phyloP scores from a whole-genome alignment of 2,329 filamentous ascomycete genomes.

The Colletotrichum karsti region DNA sequence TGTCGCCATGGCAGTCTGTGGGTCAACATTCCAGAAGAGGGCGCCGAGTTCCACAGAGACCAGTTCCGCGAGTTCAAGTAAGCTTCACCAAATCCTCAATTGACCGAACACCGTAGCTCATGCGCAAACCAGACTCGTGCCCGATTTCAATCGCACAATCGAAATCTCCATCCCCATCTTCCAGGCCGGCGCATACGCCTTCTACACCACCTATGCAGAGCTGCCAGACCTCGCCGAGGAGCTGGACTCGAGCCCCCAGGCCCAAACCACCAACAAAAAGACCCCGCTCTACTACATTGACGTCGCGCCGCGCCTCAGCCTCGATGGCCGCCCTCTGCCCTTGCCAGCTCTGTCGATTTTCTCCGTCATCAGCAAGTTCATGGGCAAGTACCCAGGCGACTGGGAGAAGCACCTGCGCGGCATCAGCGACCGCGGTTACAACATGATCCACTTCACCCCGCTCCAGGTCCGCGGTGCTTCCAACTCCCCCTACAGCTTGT shows the following conservation, averaged over 20 bases:
- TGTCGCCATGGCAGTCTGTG: conserved; percentile 93
- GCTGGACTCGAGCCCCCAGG: conserved; percentile 52
- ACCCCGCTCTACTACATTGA: conserved; percentile 92
- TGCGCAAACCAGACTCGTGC: conserved; percentile 70
- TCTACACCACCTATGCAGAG: conserved; percentile 91
- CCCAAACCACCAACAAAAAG: conserved; percentile 64
- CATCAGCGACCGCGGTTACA: conserved; percentile 92
- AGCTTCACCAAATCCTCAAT: conserved; percentile 39
- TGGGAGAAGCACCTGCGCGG: conserved; percentile 91
- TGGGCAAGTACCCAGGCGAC: conserved; percentile 89
- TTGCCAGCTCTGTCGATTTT: conserved; percentile 90
- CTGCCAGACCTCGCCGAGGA: conserved; percentile 79
- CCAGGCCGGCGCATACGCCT: conserved; percentile 87
- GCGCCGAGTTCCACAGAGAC: conserved; percentile 78
- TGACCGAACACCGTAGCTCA: neutral
- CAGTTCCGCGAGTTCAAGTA: conserved; percentile 91
- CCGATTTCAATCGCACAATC: conserved; percentile 92
- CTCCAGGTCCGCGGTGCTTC: conserved; percentile 88
- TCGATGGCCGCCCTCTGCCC: conserved; percentile 79
- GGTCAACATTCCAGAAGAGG: conserved; percentile 90
- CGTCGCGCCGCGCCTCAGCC: conserved; percentile 81
- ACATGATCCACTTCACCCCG: conserved; percentile 99
- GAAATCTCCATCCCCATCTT: conserved; percentile 89
- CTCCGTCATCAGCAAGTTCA: conserved; percentile 96
- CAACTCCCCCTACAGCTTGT: conserved; percentile 97